Evolutionary conservation across 139 green algal genomes (phyloP), one percentile per base, ranked within the genome.

Genomic region (Coelastrella sp.): DNA sequence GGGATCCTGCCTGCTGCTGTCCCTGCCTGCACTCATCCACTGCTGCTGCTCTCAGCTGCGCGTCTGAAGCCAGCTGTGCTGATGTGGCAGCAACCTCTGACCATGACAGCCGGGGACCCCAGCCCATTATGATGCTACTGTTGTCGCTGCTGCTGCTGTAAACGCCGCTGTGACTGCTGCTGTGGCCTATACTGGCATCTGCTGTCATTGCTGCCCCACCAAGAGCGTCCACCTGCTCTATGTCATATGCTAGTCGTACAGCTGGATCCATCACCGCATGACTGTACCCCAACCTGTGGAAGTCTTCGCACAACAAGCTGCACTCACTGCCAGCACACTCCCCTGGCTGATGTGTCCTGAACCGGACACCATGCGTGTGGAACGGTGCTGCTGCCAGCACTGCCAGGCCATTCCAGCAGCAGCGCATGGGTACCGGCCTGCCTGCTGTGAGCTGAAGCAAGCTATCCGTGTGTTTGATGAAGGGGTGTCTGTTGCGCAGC

Each of bases 331-430:
- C 93, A 3, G 83, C 56, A 74, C 95, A 96, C 88, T 96, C 94
- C 2, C 79, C 89, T 5, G 80, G 6, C 54, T 22, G 23, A 14
- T 94, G 87, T 3, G 19, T 23, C 57, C 93, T 58, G 78, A 93
- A 95, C 13, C 80, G 59, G 14, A 95, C 19, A 5, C 82, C 77
- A 61, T 22, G 54, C 17, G 7, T n/a, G 3, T 66, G 47, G 20
- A 96, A 92, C 10, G 94, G 93, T 58, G 73, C 86, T 5, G 95
- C 91, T 54, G 89, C 71, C 47, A 96, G 83, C 19, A 94, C 86
- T 3, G 85, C 93, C 16, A 97, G 83, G 14, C 95, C 95, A 85
- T 96, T 96, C 95, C 95, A 97, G 91, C 95, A 97, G 92, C 94
- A 96, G n/a, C 90, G 79, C 14, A 89, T 93, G 5, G 93, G 92